A percentile compares a stretch with the other conserved stretches of the same genome.
These are phyloP conservation scores for Fonsecaea monophora DNA, from an alignment of 2,329 filamentous ascomycete genomes.

Conservation along the genomic window DNA sequence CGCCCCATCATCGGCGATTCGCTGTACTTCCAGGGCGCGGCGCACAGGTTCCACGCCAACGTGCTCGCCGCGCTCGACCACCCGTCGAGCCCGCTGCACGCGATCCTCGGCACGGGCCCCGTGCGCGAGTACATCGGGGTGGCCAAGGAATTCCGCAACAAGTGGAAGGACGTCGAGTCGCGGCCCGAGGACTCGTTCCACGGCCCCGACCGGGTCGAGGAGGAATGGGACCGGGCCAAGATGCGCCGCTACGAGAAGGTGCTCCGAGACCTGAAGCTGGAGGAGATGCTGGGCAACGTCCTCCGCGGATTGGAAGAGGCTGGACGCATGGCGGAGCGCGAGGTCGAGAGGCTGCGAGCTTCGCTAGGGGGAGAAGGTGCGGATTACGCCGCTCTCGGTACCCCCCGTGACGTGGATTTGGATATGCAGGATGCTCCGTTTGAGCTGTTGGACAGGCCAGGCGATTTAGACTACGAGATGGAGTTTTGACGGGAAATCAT, in stretches of 20 bases:
- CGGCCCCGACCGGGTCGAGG: slow-evolving; percentile 40
- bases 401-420: slow-evolving; percentile 3
- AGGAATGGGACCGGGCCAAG: slow-evolving; percentile 34
- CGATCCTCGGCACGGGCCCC: slow-evolving; percentile 61
- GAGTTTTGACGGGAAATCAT: slow-evolving; percentile 18
- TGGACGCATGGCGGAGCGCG: slow-evolving; percentile 59
- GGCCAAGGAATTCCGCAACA: slow-evolving; percentile 74
- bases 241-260: slow-evolving; percentile 46
- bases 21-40: slow-evolving; percentile 33
- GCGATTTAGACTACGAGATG: slow-evolving; percentile 28
- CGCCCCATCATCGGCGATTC: slow-evolving; percentile 38
- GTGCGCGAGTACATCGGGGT: slow-evolving; percentile 65
- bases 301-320: slow-evolving; percentile 66
- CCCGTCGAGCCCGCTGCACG: slow-evolving; percentile 62
- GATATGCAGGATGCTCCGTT: slow-evolving; percentile 29
- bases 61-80: slow-evolving; percentile 68
- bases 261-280: slow-evolving; percentile 67
- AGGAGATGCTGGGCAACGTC: slow-evolving; percentile 64
- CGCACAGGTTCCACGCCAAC: slow-evolving; percentile 72
- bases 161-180: slow-evolving; percentile 63
- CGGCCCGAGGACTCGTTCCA: slow-evolving; percentile 31
- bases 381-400: background rate
- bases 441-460: slow-evolving; percentile 16
- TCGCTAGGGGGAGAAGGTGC: slow-evolving; percentile 18
- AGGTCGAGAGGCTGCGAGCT: slow-evolving; percentile 46